phyloP scores from a whole-genome alignment of 192 early-diverging fungal species.

The Cetraspora pellucida region DNA sequence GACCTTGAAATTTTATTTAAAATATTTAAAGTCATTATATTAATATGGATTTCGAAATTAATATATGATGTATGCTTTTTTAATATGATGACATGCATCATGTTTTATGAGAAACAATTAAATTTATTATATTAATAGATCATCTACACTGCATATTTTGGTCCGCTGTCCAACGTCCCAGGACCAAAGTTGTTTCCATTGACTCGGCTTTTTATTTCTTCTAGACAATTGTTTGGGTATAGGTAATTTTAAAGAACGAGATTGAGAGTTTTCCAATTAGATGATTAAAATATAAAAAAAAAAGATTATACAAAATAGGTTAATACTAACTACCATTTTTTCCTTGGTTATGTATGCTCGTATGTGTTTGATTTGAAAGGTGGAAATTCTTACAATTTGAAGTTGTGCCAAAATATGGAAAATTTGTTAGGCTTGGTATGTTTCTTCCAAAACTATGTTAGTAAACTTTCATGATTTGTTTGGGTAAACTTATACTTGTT shows the following conservation, averaged over 20 bases:
- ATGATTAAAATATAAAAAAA: neutral
- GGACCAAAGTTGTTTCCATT: conserved; percentile 22
- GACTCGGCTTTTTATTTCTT: neutral
- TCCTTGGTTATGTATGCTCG: neutral
- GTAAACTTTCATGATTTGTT: no score
- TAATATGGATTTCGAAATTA: neutral
- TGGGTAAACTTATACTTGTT: neutral
- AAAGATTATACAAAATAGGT: no score
- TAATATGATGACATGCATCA: neutral
- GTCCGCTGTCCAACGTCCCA: conserved; percentile 11
- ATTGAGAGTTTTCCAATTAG: neutral
- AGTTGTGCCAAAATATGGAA: conserved; percentile 21
- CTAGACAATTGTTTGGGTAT: neutral
- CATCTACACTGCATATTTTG: conserved; percentile 17
- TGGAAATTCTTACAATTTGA: conserved; percentile 17
- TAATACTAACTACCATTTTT: no score
- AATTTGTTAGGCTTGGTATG: conserved; percentile 10
- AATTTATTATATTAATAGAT: neutral
- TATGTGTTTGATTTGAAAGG: neutral
- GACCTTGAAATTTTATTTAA: neutral
- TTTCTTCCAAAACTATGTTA: neutral
- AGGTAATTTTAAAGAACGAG: neutral
- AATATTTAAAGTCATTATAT: neutral
- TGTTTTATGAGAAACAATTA: neutral
- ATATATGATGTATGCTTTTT: conserved; percentile 8